Conservation (phyloP, 2,329 filamentous ascomycete species). For the Nothopassalora personata region DNA sequence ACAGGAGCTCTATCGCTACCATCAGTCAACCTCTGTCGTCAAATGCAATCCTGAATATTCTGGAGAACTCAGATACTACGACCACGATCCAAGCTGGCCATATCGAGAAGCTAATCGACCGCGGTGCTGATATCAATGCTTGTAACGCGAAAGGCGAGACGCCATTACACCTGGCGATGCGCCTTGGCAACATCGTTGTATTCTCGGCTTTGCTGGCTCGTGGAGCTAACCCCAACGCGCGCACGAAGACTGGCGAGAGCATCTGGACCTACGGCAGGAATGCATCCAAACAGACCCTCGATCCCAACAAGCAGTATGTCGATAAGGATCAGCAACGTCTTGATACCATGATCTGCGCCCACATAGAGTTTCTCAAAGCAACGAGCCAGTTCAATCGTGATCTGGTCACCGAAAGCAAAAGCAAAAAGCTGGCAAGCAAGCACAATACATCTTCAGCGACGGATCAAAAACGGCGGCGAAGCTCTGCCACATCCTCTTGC, state of each 20-base stretch:
- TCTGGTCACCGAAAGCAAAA: background rate
- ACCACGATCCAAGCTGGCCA: conserved; percentile 1
- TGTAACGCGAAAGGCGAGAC: conserved; percentile 3
- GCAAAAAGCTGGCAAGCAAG: background rate
- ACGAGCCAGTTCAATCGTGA: conserved; percentile 5
- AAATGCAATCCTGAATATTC: background rate
- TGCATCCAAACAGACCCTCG: background rate
- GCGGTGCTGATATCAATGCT: conserved; percentile 2
- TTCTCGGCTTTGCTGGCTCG: conserved; percentile 1
- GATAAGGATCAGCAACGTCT: background rate
- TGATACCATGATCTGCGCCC: conserved; percentile 3
- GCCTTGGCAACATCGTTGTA: conserved; percentile 2
- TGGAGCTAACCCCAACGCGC: conserved; percentile 1
- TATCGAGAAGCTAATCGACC: conserved; percentile 3
- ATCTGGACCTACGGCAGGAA: conserved; percentile 7
- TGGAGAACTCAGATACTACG: background rate
- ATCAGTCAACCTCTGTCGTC: background rate
- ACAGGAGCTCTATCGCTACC: background rate
- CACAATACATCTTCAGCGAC: background rate
- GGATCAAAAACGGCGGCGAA: background rate
- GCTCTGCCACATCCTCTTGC: background rate
- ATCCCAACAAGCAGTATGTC: background rate
- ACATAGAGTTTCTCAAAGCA: conserved; percentile 7
- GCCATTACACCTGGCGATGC: conserved; percentile 5
- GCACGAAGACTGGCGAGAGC: conserved; percentile 1